A percentile compares a stretch with the other conserved stretches of the same genome.
Evolutionary conservation across 805 yeast species (phyloP).

Genomic region (Barnettozyma sucrosica): DNA sequence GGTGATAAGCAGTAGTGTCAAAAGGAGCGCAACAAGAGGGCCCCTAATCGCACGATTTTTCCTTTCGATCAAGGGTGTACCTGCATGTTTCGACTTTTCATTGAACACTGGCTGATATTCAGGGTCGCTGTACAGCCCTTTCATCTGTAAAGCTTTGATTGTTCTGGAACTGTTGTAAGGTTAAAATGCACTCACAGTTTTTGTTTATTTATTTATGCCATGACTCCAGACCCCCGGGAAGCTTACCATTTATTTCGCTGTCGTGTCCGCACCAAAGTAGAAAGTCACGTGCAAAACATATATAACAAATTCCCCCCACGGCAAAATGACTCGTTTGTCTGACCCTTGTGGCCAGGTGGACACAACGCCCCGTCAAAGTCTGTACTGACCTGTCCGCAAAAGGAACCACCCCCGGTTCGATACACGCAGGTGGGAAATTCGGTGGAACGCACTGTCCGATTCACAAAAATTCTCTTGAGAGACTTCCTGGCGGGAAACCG

Average conservation of each 20-base stretch:
- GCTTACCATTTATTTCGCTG: no score
- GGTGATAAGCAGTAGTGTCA: neutral
- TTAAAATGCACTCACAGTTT: no score
- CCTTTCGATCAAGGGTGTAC: neutral
- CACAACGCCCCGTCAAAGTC: slow-evolving; percentile 21
- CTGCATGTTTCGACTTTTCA: neutral
- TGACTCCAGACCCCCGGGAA: no score
- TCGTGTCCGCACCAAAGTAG: no score
- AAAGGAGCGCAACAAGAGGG: neutral
- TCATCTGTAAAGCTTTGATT: neutral
- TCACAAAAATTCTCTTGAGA: slow-evolving; percentile 43
- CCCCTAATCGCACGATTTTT: neutral
- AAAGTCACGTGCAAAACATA: neutral
- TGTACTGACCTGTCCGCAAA: slow-evolving; percentile 29
- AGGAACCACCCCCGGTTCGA: slow-evolving; percentile 1
- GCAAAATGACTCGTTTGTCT: neutral
- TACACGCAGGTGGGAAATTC: slow-evolving; percentile 52
- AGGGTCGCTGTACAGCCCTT: neutral
- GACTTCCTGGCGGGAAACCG: slow-evolving; percentile 50
- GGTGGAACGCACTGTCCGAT: slow-evolving; percentile 51
- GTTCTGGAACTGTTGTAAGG: no score
- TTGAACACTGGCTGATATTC: neutral
- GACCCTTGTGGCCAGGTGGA: slow-evolving; percentile 23
- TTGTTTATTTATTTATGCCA: no score
- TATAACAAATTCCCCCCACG: neutral